Percentiles rank a stretch among this genome's conserved stretches.
phyloP scores from a whole-genome alignment of 495 filamentous ascomycete genomes.

The Monascus purpureus region DNA sequence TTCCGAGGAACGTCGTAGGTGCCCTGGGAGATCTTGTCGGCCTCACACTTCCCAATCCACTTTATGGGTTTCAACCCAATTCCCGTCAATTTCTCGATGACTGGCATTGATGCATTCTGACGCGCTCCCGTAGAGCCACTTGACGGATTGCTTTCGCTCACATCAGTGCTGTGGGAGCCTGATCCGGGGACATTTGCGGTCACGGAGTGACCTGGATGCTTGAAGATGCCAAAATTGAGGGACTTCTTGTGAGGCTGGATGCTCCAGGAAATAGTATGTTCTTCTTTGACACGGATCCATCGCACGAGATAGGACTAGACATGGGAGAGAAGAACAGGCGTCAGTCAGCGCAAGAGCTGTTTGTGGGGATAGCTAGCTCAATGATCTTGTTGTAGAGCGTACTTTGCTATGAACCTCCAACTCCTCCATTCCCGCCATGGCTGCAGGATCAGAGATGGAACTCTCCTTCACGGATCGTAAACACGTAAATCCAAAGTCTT shows the following conservation, averaged over 20 bases:
- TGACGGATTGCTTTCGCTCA: conserved; percentile 24
- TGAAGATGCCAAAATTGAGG: conserved; percentile 94
- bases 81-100: conserved; percentile 66
- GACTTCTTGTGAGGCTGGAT: conserved; percentile 96
- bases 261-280: conserved; percentile 93
- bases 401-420: conserved; percentile 97
- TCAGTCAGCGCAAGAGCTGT: neutral
- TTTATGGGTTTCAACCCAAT: conserved; percentile 77
- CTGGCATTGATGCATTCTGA: conserved; percentile 40
- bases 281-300: conserved; percentile 82
- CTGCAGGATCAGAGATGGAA: conserved; percentile 10
- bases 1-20: conserved; percentile 61
- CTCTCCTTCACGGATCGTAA: no score
- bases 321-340: neutral
- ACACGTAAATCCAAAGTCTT: no score
- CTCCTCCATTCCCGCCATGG: conserved; percentile 92
- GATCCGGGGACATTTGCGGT: conserved; percentile 29
- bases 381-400: conserved; percentile 12
- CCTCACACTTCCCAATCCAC: conserved; percentile 91
- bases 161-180: conserved; percentile 31
- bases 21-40: conserved; percentile 87
- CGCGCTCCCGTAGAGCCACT: conserved; percentile 16
- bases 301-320: conserved; percentile 87
- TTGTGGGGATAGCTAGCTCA: neutral
- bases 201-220: conserved; percentile 64